Percentiles rank a stretch among this genome's conserved stretches.
Evolutionary conservation across 805 yeast species (phyloP).

Genomic region (Barnettozyma sucrosica): DNA sequence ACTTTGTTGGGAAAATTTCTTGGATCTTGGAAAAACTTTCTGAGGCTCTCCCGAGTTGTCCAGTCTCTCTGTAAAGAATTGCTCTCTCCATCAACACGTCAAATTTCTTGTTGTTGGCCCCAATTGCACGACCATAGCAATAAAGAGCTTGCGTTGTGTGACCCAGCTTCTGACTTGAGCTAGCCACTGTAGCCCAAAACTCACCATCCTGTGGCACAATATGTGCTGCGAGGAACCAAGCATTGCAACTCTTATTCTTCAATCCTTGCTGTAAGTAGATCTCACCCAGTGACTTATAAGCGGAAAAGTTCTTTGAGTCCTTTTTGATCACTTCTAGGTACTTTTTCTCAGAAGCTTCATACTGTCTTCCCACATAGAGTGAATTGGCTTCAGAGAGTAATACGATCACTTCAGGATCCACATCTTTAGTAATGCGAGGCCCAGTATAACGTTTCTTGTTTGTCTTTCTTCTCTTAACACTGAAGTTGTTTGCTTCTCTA

Average conservation of each 20-base stretch:
- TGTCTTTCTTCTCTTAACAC: slow-evolving; percentile 35
- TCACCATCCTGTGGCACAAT: slow-evolving; percentile 68
- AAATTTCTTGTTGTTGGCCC: slow-evolving; percentile 41
- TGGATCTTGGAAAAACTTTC: slow-evolving; percentile 64
- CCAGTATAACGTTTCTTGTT: slow-evolving; percentile 30
- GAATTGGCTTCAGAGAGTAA: slow-evolving; percentile 71
- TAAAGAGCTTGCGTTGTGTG: slow-evolving; percentile 72
- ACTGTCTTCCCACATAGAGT: slow-evolving; percentile 64
- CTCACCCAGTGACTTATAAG: slow-evolving; percentile 85
- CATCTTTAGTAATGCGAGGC: slow-evolving; percentile 32
- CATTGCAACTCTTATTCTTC: slow-evolving; percentile 65
- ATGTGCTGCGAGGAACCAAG: slow-evolving; percentile 80
- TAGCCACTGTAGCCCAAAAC: slow-evolving; percentile 77
- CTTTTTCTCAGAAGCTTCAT: slow-evolving; percentile 49
- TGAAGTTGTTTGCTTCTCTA: slow-evolving; percentile 62
- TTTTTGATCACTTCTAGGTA: slow-evolving; percentile 68
- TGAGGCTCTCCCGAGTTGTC: slow-evolving; percentile 64
- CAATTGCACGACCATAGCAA: slow-evolving; percentile 64
- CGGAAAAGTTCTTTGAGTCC: slow-evolving; percentile 74
- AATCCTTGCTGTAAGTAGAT: slow-evolving; percentile 66
- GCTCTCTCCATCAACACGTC: slow-evolving; percentile 62
- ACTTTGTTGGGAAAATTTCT: slow-evolving; percentile 50
- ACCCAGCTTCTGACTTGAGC: slow-evolving; percentile 55
- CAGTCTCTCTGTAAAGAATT: slow-evolving; percentile 56
- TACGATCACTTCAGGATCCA: slow-evolving; percentile 69